Base-by-base conservation (phyloP, 495 filamentous ascomycete genomes). In the Neurospora intermedia region DNA sequence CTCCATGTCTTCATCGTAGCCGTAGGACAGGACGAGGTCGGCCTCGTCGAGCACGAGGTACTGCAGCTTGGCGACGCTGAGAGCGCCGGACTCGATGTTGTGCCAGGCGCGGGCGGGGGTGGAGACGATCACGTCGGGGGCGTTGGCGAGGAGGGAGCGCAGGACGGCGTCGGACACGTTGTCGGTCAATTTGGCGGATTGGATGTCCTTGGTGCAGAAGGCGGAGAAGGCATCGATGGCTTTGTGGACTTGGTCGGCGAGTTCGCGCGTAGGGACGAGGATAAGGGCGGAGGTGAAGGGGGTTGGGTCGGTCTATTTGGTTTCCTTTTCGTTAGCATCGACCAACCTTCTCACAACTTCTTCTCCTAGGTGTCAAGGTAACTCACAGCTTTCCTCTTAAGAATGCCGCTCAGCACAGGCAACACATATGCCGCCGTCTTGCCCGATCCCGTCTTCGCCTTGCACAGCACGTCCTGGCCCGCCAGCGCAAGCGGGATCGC, bases 371-470 rank as follows among this genome's bases (percentile, higher is more conserved):
- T 31, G 13, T 10, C 9, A 41, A 41, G 40, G 69, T n/a, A 0
- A 79, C 87, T 71, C 80, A 92, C 91, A 76, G 85, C 78, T 84
- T 97, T 97, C 70, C 87, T 87, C 76, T 89, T 90, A 13, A 99
- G 85, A 70, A 97, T 92, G 31, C 86, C 84, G 75, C 97, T 91
- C 46, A 98, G 82, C 46, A 97, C 87, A 2, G 96, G 96, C 38
- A 98, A 87, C n/a, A 97, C 85, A 82, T 99, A 99, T 70, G 96
- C 96, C n/a, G 93, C 92, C 6, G 96, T 99, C 83, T 99, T 99
- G 69, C 96, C 95, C 23, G 94, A 96, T 39, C 94, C 94, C 23
- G 94, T 98, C 82, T 94, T 96, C 54, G 95, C 91, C 75, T 93
- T 92, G 70, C 93, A 93, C 62, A 98, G 82, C 72, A 99, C 91